Base-by-base conservation (phyloP, 208 protist species). In the Tritrichomonas musculus region DNA sequence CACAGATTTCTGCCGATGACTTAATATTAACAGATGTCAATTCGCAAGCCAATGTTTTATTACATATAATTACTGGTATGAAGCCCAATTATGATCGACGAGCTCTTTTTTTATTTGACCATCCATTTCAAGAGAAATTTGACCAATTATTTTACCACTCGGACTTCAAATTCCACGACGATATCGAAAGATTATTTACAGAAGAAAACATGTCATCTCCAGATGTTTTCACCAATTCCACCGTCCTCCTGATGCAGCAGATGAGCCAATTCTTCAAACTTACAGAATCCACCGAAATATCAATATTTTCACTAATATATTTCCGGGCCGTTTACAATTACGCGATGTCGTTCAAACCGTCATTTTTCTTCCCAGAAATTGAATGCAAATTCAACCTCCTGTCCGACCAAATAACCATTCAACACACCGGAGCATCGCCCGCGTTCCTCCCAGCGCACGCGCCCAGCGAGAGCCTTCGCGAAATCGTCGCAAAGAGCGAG, bases 61-160 rank as follows among this genome's bases (percentile, higher is more conserved):
- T 36, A 11, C 14, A 36, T 20, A 8, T 88, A 9, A 22, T 88
- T n/a, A 20, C 27, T 8, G 25, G 30, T 20, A 49, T 47, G 25
- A 60, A 55, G 8, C 44, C 44, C 0, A 49, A 57, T 13, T 88
- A 44, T 30, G 77, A 49, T 27, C 5, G 8, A 39, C 53, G 14
- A 17, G 27, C 47, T 39, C 41, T 53, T 57, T 39, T 55, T 11
- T 47, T 53, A 8, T 36, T 2, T 0, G 77, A 88, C 11, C 9
- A 53, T 39, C 25, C 39, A 39, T 20, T 88, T 8, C 77, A 88
- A 88, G 77, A 88, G 27, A 50, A 88, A 88, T 88, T 88, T 57
- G 47, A 88, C 9, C 25, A 44, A 39, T 39, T 88, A 57, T n/a
- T 88, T 88, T 88, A 44, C 57, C 33, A 88, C 39, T 20, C 41